Evolutionary conservation across 2,329 filamentous ascomycete species (phyloP), one percentile per base, ranked within the genome.

Genomic region (Pseudonectria buxi): DNA sequence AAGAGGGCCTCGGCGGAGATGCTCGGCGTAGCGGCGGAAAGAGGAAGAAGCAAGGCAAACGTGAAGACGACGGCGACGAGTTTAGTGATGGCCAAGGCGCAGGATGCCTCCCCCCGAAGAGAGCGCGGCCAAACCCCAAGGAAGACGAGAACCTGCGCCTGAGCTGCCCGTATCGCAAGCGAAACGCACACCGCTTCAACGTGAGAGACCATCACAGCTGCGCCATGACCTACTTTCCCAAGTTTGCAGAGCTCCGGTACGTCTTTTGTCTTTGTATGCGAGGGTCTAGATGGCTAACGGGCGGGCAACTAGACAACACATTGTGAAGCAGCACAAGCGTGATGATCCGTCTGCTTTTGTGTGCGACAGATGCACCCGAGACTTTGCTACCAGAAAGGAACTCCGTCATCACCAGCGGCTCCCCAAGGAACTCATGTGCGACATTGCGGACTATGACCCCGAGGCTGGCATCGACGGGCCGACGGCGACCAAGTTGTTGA

Each of bases 181-280:
- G 65, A 10, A 68, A 69, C 28, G 64, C 66, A 2, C 53, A 56
- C 24, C 58, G 64, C 2, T 69, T 69, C 45, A 69, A 69, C 25
- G 61, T 69, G 28, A 56, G 66, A 4, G 65, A 69, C 28, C 61
- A 68, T 26, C 61, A 68, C 33, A 57, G 55, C 14, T 69, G 66
- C 40, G 64, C 65, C 12, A 64, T 63, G 55, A 64, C 58, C 1
- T 63, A 63, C 24, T 68, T 68, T 26, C 55, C 55, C 6, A 65
- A 65, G 6, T 61, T 68, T 32, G 53, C 59, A 3, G 63, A 65
- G 32, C 39, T 69, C 3, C 59, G 58, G 63, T 65, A 25, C 27
- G 50, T 28, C 13, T 3, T 13, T 26, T 24, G 3, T 10, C 2
- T 2, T 3, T 18, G 18, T 10, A 7, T 15, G 1, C 1, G 4